These are phyloP conservation scores for Claviceps sp. DNA, from an alignment of 2,329 filamentous ascomycete genomes.

Conservation along the genomic window DNA sequence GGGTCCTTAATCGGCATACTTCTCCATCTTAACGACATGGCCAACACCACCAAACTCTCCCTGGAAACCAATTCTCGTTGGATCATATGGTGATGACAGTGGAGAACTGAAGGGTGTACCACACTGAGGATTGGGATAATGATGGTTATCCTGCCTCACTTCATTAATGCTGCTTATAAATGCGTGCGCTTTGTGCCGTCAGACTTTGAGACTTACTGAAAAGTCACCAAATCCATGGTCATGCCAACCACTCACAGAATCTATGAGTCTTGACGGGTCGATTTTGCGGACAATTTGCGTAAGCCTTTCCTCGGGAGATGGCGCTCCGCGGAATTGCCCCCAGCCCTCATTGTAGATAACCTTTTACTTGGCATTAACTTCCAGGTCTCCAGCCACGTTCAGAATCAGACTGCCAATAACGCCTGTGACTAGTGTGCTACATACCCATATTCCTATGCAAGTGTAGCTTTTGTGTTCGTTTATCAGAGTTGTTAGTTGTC, in stretches of 20 bases:
- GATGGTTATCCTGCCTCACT: constrained; percentile 47
- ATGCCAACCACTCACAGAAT: constrained; percentile 51
- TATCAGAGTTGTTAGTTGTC: constrained; percentile 48
- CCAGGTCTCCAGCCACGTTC: neutral
- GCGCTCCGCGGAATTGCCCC: constrained; percentile 41
- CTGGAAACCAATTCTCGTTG: constrained; percentile 49
- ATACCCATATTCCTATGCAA: constrained; percentile 50
- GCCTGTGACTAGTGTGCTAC: constrained; percentile 2
- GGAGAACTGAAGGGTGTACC: constrained; percentile 55
- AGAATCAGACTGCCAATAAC: too few relatives aligned
- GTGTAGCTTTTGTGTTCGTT: constrained; percentile 51
- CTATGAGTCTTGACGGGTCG: constrained; percentile 51
- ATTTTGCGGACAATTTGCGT: constrained; percentile 39
- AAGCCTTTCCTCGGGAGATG: constrained; percentile 43
- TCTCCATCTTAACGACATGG: constrained; percentile 46
- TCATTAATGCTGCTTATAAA: neutral
- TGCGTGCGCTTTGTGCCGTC: neutral
- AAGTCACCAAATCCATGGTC: constrained; percentile 58
- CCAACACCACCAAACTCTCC: constrained; percentile 62
- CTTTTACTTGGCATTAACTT: constrained; percentile 14
- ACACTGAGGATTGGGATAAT: constrained; percentile 59
- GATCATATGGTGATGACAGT: constrained; percentile 40
- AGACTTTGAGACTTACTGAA: constrained; percentile 16
- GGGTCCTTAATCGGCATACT: constrained; percentile 28
- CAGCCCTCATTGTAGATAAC: constrained; percentile 62